Percentiles rank a stretch among this genome's conserved stretches.
Conservation (phyloP, 768 basidiomycete species). For the Clathrus columnatus region DNA sequence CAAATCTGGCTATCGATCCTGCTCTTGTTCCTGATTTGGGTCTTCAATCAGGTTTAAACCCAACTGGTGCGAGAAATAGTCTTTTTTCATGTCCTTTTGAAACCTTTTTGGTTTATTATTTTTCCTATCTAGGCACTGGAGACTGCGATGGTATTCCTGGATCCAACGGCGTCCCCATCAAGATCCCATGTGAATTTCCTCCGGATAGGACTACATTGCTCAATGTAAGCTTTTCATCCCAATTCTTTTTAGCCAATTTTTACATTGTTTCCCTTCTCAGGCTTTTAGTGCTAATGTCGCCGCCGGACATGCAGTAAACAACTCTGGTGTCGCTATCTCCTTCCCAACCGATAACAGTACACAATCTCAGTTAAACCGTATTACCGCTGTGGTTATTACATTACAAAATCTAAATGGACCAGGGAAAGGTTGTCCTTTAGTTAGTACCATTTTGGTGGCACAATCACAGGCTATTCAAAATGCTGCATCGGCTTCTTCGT, state of each 20-base stretch:
- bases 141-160: slow-evolving; percentile 57
- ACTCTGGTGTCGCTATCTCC: slow-evolving; percentile 45
- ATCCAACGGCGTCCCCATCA: slow-evolving; percentile 44
- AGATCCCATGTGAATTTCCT: slow-evolving; percentile 59
- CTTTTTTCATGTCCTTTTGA: background rate
- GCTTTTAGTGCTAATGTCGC: slow-evolving; percentile 43
- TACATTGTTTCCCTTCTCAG: background rate
- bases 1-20: background rate
- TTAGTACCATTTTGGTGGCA: slow-evolving; percentile 51
- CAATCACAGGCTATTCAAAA: slow-evolving; percentile 20
- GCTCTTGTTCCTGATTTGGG: slow-evolving; percentile 52
- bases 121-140: slow-evolving; percentile 39
- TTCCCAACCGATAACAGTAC: slow-evolving; percentile 57
- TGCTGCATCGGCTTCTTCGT: background rate
- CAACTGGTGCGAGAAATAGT: slow-evolving; percentile 46
- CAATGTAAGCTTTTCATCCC: background rate
- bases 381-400: slow-evolving; percentile 52
- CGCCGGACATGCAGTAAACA: slow-evolving; percentile 57
- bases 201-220: slow-evolving; percentile 26
- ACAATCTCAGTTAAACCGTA: slow-evolving; percentile 43
- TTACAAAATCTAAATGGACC: slow-evolving; percentile 68
- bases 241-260: background rate
- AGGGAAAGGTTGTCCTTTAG: slow-evolving; percentile 59
- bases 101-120: background rate
- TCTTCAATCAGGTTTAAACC: slow-evolving; percentile 47